Base-by-base conservation (phyloP, 352 stramenopile genomes). In the Phytophthora cryptogea region DNA sequence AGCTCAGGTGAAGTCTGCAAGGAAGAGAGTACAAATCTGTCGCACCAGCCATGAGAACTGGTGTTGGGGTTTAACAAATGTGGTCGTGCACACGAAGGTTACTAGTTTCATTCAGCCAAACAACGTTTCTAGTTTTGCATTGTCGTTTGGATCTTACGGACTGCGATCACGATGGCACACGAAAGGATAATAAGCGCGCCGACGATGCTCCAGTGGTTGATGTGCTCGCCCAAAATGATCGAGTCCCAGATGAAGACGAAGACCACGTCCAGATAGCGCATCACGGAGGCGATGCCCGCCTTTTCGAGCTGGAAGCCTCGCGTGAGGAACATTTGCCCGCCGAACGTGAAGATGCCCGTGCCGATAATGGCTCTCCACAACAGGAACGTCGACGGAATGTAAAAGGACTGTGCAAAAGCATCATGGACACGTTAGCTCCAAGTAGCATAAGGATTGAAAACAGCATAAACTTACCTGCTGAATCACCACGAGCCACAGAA, bases 301-400 rank as follows among this genome's bases (percentile, higher is more conserved):
- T 88, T 83, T 42, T 90, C 83, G 5, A 89, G 60, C 49, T 93
- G 80, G 43, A 93, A 86, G 11, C 83, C 83, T 33, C 77, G 74
- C 8, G 83, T 90, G 32, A 93, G 66, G 27, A 74, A 72, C 31
- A 86, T 40, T 66, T 93, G 80, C 0, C 77, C 80, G 8, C 83
- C 16, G 37, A 89, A 93, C 1, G 68, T 72, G 46, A 32, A 58
- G n/a, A 63, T 43, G 5, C 83, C 80, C 1, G 63, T 79, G 26
- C 66, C 78, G 5, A 85, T 32, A 31, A 80, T 74, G 2, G 71
- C 65, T 52, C 72, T 57, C 75, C 79, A 86, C 1, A 88, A 56
- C 14, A 59, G 8, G 14, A 60, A 60, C 10, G 76, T 74, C 8
- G 66, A 59, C 1, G 76, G 76, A 17, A 78, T 63, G 44, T 59